phyloP scores from a whole-genome alignment of 164 flowering plant genomes.

The Cinnamomum micranthum region DNA sequence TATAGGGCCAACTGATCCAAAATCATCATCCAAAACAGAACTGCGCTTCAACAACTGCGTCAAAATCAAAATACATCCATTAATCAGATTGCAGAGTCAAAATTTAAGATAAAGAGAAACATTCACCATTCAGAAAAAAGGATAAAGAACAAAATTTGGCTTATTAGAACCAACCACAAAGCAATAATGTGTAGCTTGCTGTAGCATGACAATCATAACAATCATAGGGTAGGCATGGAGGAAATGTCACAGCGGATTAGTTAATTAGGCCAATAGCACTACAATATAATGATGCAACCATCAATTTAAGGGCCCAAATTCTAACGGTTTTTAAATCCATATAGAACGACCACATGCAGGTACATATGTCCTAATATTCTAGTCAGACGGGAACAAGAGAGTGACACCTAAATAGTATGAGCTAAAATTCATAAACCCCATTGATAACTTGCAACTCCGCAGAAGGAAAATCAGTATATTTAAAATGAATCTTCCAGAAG shows the following conservation, averaged over 20 bases:
- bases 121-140: neutral
- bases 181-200: no score
- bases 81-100: neutral
- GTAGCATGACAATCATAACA: no score
- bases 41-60: slow-evolving; percentile 66
- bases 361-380: neutral
- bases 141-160: neutral
- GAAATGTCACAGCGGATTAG: no score
- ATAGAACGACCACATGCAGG: neutral
- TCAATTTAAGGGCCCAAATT: no score
- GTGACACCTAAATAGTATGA: neutral
- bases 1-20: slow-evolving; percentile 72
- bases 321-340: no score
- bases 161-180: neutral
- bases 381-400: neutral
- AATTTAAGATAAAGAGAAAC: neutral
- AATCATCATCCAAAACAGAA: slow-evolving; percentile 69
- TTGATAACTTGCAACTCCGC: no score
- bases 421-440: neutral
- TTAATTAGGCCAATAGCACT: no score
- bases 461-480: neutral
- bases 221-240: no score
- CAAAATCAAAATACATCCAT: slow-evolving; percentile 5
- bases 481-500: neutral
- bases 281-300: no score